phyloP scores from a whole-genome alignment of 2,329 filamentous ascomycete species.

The Phyllosticta ampelicida region DNA sequence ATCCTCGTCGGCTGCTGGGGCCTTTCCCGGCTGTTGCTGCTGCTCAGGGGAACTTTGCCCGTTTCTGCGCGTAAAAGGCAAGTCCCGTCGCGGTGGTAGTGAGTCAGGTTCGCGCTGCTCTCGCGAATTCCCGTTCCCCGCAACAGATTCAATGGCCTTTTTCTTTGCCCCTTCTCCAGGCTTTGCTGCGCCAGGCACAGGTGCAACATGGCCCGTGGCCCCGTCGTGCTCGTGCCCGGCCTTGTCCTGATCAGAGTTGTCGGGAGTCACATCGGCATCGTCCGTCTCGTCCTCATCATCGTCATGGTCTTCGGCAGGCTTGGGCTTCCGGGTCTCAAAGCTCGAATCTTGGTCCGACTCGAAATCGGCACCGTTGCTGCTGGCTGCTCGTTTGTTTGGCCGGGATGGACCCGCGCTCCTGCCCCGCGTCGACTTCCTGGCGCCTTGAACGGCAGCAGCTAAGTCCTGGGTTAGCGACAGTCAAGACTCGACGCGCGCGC shows the following conservation, averaged over 20 bases:
- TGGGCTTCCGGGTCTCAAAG: constrained; percentile 20
- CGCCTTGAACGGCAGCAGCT: constrained; percentile 22
- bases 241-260: constrained; percentile 20
- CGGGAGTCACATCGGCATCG: constrained; percentile 21
- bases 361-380: constrained; percentile 16
- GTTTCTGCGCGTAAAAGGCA: constrained; percentile 22
- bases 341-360: constrained; percentile 24
- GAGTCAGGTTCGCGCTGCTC: constrained; percentile 2
- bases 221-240: constrained; percentile 24
- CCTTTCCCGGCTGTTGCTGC: not conserved
- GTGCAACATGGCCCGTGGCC: constrained; percentile 3
- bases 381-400: constrained; percentile 25
- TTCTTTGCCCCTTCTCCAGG: constrained; percentile 7
- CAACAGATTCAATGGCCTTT: constrained; percentile 14
- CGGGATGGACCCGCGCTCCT: constrained; percentile 24
- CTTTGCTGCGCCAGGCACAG: constrained; percentile 1
- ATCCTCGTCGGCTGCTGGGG: constrained; percentile 5
- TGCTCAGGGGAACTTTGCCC: not conserved
- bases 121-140: constrained; percentile 11
- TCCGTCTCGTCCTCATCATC: constrained; percentile 11
- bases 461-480: not conserved
- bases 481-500: not conserved
- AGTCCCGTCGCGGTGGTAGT: constrained; percentile 24
- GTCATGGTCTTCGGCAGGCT: constrained; percentile 12
- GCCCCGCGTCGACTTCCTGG: constrained; percentile 14